Evolutionary conservation across 768 basidiomycete genomes (phyloP), one percentile per base, ranked within the genome.

Genomic region (Lactarius quietus): DNA sequence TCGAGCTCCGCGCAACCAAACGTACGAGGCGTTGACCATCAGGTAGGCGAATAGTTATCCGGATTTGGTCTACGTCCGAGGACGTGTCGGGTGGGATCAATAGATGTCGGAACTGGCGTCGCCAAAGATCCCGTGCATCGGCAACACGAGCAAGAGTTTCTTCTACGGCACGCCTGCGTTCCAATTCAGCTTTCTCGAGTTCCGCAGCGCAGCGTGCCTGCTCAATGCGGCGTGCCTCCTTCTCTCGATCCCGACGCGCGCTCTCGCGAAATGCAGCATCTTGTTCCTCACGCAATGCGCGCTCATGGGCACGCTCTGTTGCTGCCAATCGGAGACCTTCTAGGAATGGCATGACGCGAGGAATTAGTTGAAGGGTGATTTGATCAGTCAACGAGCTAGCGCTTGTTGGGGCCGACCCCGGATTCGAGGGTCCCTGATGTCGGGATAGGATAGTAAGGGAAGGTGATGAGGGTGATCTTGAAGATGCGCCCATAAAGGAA

Each of bases 381-480:
- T 95, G 90, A 6, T 83, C 77, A 9, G 83, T 73, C 23, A 98
- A 83, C 0, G 83, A 78, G 3, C 80, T 70, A 0, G 91, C 80
- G 3, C 92, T 85, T 0, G 94, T 92, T 0, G 83, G 81, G 1
- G 77, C 82, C 15, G 77, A 74, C 17, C 80, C 76, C 3, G 85
- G 81, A 17, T 78, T 73, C 7, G 83, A 78, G 14, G 80, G 77
- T 12, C 94, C 94, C 70, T 92, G 85, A 70, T 97, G 89, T 2
- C 93, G 88, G 1, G 94, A 92, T 26, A 98, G 81, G 52, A 98
- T 84, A 18, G 92, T 92, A 15, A 98, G 81, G 76, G 0, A 90
- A 83, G 63, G 67, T 20, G 55, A 54, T 31, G 62, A 61, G 1
- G 67, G 43, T 20, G 64, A 38, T 12, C 64, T 53, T 52, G 78